Evolutionary conservation across 306 rosid species (phyloP).

Genomic region (Vicia sativa): DNA sequence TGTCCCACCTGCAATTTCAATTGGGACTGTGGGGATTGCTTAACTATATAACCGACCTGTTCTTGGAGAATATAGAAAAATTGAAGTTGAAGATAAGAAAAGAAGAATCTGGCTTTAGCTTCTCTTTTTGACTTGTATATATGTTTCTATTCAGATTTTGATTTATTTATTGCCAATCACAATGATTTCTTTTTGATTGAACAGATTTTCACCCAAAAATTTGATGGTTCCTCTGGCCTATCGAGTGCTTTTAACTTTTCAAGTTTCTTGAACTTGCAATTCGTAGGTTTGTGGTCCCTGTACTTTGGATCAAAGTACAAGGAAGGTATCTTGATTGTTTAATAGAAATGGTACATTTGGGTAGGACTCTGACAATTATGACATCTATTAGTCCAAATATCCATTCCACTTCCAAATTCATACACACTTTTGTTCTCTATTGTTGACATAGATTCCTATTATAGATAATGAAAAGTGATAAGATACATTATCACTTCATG

Average conservation of each 20-base stretch:
- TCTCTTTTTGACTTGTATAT: slow-evolving; percentile 25
- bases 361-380: slow-evolving; percentile 15
- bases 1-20: neutral
- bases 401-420: neutral
- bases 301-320: slow-evolving; percentile 30
- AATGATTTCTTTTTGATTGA: slow-evolving; percentile 13
- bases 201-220: slow-evolving; percentile 7
- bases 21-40: slow-evolving; percentile 10
- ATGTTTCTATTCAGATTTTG: slow-evolving; percentile 1
- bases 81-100: slow-evolving; percentile 24
- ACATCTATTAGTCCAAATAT: slow-evolving; percentile 22
- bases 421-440: neutral
- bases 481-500: neutral
- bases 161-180: slow-evolving; percentile 10
- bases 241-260: slow-evolving; percentile 11
- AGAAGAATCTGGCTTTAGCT: slow-evolving; percentile 30
- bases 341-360: slow-evolving; percentile 16
- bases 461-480: slow-evolving; percentile 5
- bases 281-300: slow-evolving; percentile 34
- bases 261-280: slow-evolving; percentile 28
- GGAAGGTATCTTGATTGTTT: slow-evolving; percentile 41
- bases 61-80: slow-evolving; percentile 14
- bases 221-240: slow-evolving; percentile 20
- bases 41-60: neutral
- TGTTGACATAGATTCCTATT: slow-evolving; percentile 25